Base-by-base conservation (phyloP, 2,329 filamentous ascomycete genomes). In the Elsinoe perseae region DNA sequence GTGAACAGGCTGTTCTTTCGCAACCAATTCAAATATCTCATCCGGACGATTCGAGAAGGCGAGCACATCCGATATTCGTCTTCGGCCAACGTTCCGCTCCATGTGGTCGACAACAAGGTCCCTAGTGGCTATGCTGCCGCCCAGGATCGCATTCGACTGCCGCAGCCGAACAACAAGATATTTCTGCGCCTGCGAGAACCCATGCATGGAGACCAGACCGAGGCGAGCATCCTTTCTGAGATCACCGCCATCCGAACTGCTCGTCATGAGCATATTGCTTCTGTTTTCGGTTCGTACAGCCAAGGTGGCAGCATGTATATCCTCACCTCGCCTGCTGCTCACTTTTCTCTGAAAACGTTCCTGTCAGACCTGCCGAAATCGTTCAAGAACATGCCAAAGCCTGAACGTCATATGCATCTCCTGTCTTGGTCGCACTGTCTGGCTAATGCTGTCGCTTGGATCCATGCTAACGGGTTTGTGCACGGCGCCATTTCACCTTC, bases 401-500 rank as follows among this genome's bases (percentile, higher is more conserved):
- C 75, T 53, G 77, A 80, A 40, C 76, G 84, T 23, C 77, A 83
- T 28, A 72, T 75, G 46, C 72, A 85, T n/a, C 67, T 89, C 4
- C 74, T 88, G 65, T 84, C 87, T 66, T 89, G 86, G 86, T 80
- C 89, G 63, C 81, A 86, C 64, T 90, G 86, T 65, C 76, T 90
- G 2, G 76, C 79, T 40, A 83, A 88, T 66, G 83, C 85, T 1
- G 66, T 89, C 12, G 80, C 83, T 55, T 86, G 80, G 60, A 71
- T 89, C 2, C 86, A 90, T 65, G 77, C 76, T 60, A 78, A 77
- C 46, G 81, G 82, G 1, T 77, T 82, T 23, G 79, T 79, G 2
- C 86, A 89, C 63, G 79, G 80, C 21, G 82, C 81, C 52, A 87
- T 91, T 66, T 82, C 81, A 59, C 86, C 86, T 1, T 85, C 84